Evolutionary conservation across 257 asterid genomes (phyloP), one percentile per base, ranked within the genome.

Genomic region (Capsicum baccatum): DNA sequence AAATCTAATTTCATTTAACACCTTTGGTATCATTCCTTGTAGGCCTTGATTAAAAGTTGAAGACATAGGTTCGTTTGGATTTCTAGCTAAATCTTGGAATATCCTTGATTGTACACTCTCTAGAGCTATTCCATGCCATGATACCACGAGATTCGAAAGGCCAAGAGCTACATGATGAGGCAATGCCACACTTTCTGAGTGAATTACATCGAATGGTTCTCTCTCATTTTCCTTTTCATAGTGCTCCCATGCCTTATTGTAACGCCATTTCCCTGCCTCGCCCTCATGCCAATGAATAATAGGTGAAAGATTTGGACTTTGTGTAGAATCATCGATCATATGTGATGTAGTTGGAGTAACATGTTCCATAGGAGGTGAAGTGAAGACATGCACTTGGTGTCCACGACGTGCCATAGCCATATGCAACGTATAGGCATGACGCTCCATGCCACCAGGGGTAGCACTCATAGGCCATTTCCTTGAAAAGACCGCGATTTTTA

Each of bases 101-200:
- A 94, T 96, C 74, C 92, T 91, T 9, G 98, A 96, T 7, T 94
- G 97, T 35, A 93, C 92, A 84, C 96, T 93, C 89, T 96, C 98
- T 39, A 94, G 92, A 9, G 99, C 98, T 52, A 96, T 96, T 11
- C 98, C 98, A 19, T 94, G 99, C 99, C 99, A 96, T 0, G 99
- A 96, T 1, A 94, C 99, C 1, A 86, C 99, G 16, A 96, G 94
- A 87, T 94, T 92, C 0, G 91, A 79, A 7, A 91, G 84, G 15
- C 84, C 79, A 6, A 90, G 87, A 0, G 98, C 98, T 12, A 94
- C 69, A 90, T 94, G 90, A 63, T 85, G 85, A 8, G 98, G 98
- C 17, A 96, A 90, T 44, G 98, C 93, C n/a, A 96, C 98, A 79
- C 99, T 96, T 67, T 96, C 99, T 10, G 98, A 87, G 85, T 96